A percentile compares a stretch with the other conserved stretches of the same genome.
Conservation (phyloP, 78 protist species). For the Protostelium mycophagum region DNA sequence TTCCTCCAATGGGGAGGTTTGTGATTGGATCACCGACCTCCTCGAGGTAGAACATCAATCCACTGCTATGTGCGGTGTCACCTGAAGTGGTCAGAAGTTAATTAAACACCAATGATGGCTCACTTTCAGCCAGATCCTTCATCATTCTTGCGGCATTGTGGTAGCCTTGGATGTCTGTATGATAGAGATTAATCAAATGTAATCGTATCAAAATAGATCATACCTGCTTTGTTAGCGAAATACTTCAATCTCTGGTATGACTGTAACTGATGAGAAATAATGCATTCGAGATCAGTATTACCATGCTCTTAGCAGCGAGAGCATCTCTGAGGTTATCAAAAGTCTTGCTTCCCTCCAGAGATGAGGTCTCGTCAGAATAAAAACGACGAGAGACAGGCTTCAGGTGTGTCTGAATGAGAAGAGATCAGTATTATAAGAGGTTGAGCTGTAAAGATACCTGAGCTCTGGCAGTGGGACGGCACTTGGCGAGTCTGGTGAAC, state of each 20-base stretch:
- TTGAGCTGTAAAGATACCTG: no score
- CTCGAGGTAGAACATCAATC: neutral
- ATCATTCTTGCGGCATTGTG: neutral
- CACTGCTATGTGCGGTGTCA: neutral
- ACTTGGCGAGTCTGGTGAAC: no score
- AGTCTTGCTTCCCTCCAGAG: neutral
- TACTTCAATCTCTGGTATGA: neutral
- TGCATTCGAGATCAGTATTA: neutral
- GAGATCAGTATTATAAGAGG: no score
- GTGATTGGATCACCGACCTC: neutral
- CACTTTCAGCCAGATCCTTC: neutral
- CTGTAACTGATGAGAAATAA: neutral
- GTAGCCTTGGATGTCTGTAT: neutral
- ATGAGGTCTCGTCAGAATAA: no score
- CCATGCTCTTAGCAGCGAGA: neutral
- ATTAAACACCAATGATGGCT: neutral
- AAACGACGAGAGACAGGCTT: no score
- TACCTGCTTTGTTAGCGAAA: neutral
- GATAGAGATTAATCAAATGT: no score
- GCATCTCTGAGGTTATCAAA: neutral
- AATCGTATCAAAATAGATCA: no score
- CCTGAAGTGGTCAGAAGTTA: neutral
- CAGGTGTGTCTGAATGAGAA: no score
- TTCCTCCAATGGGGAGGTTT: neutral
- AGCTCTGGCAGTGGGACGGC: no score